phyloP scores from a whole-genome alignment of 108 stramenopile species.

The Aurantiochytrium sp. region DNA sequence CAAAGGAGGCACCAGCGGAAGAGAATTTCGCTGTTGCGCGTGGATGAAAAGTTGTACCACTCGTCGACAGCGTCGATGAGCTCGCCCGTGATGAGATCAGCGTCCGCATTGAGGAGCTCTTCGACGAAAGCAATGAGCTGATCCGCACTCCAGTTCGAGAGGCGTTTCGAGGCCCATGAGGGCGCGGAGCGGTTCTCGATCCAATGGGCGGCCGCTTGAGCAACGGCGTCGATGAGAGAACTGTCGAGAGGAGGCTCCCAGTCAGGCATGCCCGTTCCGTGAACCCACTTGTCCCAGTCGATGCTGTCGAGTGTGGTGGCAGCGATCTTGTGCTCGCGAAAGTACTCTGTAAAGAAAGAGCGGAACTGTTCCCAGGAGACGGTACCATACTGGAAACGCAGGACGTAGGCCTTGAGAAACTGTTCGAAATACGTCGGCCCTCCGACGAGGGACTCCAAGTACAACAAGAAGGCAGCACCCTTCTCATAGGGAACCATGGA shows the following conservation, averaged over 20 bases:
- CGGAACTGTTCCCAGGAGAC: neutral
- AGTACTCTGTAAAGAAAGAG: neutral
- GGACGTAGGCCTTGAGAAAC: slow-evolving; percentile 79
- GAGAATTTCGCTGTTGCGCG: slow-evolving; percentile 63
- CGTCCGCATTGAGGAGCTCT: neutral
- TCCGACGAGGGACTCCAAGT: slow-evolving; percentile 75
- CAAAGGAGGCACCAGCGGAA: slow-evolving; percentile 81
- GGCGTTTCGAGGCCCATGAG: neutral
- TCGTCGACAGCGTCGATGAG: neutral
- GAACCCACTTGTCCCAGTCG: slow-evolving; percentile 6
- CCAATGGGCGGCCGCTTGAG: neutral
- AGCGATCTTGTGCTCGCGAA: neutral
- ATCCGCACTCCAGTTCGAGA: neutral
- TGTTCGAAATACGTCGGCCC: slow-evolving; percentile 54
- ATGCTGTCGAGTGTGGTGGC: neutral
- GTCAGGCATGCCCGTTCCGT: neutral
- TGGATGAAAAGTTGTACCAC: slow-evolving; percentile 1
- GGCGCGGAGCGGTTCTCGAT: neutral
- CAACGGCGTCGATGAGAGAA: neutral
- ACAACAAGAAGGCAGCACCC: slow-evolving; percentile 63
- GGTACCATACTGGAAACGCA: neutral
- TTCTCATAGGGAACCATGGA: slow-evolving; percentile 64
- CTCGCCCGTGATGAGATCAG: neutral
- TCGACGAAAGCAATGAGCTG: neutral
- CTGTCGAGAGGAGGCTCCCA: neutral